phyloP scores from a whole-genome alignment of 495 filamentous ascomycete genomes.

The Daldinia caldariorum region DNA sequence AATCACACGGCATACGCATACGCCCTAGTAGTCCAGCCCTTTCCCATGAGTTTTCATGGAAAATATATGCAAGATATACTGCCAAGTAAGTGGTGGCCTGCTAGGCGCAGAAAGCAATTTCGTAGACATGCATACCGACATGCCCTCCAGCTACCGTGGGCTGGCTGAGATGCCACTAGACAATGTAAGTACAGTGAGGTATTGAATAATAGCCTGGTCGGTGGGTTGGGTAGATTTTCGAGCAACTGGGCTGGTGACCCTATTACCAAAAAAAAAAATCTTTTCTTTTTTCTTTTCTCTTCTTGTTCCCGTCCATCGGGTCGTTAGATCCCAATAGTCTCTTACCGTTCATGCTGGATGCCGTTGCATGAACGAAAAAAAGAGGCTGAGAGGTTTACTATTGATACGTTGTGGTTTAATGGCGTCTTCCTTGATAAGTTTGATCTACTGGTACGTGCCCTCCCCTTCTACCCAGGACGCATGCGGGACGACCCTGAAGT shows the following conservation, averaged over 20 bases:
- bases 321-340: constrained; percentile 36
- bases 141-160: constrained; percentile 23
- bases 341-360: constrained; percentile 32
- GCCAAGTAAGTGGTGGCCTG: constrained; percentile 25
- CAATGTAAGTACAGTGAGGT: background rate
- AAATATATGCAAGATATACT: constrained; percentile 2
- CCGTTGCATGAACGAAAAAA: constrained; percentile 43
- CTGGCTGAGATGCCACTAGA: constrained; percentile 32
- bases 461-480: constrained; percentile 30
- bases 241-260: constrained; percentile 13
- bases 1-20: constrained; percentile 44
- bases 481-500: constrained; percentile 29
- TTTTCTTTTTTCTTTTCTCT: constrained; percentile 11
- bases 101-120: constrained; percentile 42
- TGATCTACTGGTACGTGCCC: constrained; percentile 39
- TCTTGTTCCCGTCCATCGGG: constrained; percentile 26
- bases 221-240: constrained; percentile 24
- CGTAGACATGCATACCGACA: constrained; percentile 15
- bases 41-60: constrained; percentile 15
- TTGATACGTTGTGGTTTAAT: constrained; percentile 28
- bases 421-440: constrained; percentile 34
- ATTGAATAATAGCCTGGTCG: constrained; percentile 17
- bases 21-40: constrained; percentile 26
- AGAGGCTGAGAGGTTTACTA: constrained; percentile 39
- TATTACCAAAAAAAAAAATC: constrained; percentile 20